Base-by-base conservation (phyloP, 2,329 filamentous ascomycete species). In the Fusarium sterilihyphosum region DNA sequence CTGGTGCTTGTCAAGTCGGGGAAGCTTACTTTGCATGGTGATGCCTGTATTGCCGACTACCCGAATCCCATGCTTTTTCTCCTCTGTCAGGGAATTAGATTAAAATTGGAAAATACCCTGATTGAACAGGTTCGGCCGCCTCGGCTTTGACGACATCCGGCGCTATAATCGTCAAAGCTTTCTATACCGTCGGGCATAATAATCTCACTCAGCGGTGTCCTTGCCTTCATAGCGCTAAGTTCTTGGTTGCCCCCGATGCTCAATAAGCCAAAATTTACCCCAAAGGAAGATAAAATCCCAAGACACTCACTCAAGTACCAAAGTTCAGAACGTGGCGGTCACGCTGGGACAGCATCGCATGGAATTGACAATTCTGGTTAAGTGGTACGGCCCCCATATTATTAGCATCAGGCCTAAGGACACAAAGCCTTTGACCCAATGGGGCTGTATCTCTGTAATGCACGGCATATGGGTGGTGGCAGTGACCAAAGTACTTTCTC, bases 151-250 rank as follows among this genome's bases (percentile, higher is more conserved):
- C 38, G 22, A 26, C 17, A 29, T 46, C 38, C 43, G 37, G 22
- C 46, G 29, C 33, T n/a, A 33, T 56, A 35, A 26, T 16, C n/a
- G 54, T 67, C 22, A 24, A 61, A 37, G 44, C 20, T 35, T 41
- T 22, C 26, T 29, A 17, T 18, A 26, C 7, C 20, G 20, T 20
- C 33, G 10, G 61, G 41, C 29, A 35, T 47, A 17, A 44, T 8
- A 41, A 49, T 71, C 67, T 71, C 54, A 71, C 56, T 71, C 69
- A 71, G 69, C 67, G 61, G 41, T 24, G n/a, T 61, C 24, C 17
- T 31, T 24, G 3, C 16, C 9, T n/a, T 26, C 12, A 7, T 17
- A 29, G 24, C 10, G 18, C 11, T 20, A 49, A 38, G 11, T 9
- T 22, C 18, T 26, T 26, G 20, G 31, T 37, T 59, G 14, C 20